Conservation (phyloP, 2,329 filamentous ascomycete species). For the Clonostachys rhizophaga region DNA sequence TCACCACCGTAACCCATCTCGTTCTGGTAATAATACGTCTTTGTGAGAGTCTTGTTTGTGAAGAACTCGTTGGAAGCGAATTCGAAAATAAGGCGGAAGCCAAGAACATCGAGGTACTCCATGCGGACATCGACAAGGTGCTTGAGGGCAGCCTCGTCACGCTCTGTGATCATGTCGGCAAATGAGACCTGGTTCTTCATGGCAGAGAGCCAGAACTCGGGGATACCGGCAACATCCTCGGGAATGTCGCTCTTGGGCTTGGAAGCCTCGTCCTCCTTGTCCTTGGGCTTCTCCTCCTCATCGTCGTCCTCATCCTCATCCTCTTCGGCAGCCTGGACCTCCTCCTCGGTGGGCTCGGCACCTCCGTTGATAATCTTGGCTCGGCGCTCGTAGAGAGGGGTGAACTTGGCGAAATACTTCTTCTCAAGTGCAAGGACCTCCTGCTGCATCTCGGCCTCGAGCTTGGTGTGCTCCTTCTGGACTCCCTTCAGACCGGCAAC, state of each 20-base stretch:
- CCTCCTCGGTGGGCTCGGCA: conserved; percentile 79
- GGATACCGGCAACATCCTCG: conserved; percentile 70
- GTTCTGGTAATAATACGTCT: conserved; percentile 99
- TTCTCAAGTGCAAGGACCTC: conserved; percentile 98
- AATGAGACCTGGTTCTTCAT: conserved; percentile 99
- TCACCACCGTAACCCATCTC: conserved; percentile 98
- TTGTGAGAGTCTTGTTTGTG: conserved; percentile 93
- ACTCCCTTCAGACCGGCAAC: conserved; percentile 95
- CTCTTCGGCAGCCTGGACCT: conserved; percentile 82
- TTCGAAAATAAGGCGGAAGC: conserved; percentile 97
- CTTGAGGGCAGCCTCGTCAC: conserved; percentile 91
- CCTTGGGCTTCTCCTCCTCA: conserved; percentile 43
- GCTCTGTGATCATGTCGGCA: conserved; percentile 97
- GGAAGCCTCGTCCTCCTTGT: conserved; percentile 35
- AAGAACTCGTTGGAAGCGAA: conserved; percentile 96
- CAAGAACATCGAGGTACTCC: conserved; percentile 98
- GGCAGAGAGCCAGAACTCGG: conserved; percentile 98
- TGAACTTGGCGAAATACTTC: conserved; percentile 99
- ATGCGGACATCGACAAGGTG: conserved; percentile 89
- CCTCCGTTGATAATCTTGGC: conserved; percentile 86
- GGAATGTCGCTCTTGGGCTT: conserved; percentile 54
- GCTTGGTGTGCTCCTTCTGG: conserved; percentile 97
- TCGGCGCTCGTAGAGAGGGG: conserved; percentile 93
- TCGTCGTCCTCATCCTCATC: conserved; percentile 72
- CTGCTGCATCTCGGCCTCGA: conserved; percentile 97